Evolutionary conservation across 1,284 basidiomycete genomes (phyloP).

Genomic region (Amylostereum areolatum): DNA sequence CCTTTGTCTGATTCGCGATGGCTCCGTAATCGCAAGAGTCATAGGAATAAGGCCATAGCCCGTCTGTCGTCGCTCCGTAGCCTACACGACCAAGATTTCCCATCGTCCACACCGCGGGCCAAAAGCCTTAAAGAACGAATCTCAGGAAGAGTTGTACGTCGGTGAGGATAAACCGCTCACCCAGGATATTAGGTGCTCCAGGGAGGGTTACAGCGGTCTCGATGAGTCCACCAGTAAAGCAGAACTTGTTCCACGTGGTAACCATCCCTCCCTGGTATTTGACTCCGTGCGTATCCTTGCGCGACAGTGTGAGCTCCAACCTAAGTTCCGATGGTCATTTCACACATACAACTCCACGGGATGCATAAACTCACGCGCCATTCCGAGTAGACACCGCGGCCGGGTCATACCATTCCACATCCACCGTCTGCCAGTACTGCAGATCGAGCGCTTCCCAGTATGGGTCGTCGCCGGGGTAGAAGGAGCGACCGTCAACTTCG

Average conservation of each 20-base stretch:
- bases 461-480: conserved; percentile 63
- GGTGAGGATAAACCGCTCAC: not conserved
- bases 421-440: conserved; percentile 51
- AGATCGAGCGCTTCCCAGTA: conserved; percentile 51
- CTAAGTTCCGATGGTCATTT: conserved; percentile 44
- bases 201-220: conserved; percentile 54
- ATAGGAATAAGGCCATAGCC: conserved; percentile 43
- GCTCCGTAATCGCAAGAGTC: conserved; percentile 54
- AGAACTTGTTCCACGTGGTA: conserved; percentile 64
- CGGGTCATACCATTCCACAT: conserved; percentile 70
- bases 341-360: not conserved
- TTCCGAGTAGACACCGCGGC: conserved; percentile 70
- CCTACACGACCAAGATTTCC: conserved; percentile 77
- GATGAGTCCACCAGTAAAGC: conserved; percentile 74
- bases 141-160: conserved; percentile 6
- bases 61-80: conserved; percentile 63
- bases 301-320: conserved; percentile 73
- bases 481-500: conserved; percentile 48
- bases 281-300: conserved; percentile 65
- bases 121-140: conserved; percentile 43
- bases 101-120: conserved; percentile 78
- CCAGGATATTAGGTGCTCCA: conserved; percentile 51
- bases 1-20: conserved; percentile 40
- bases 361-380: conserved; percentile 66
- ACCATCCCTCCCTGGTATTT: conserved; percentile 72